Evolutionary conservation across 176 grass and related monocot species (phyloP), one percentile per base, ranked within the genome.

Genomic region (Pontederia paniculata): DNA sequence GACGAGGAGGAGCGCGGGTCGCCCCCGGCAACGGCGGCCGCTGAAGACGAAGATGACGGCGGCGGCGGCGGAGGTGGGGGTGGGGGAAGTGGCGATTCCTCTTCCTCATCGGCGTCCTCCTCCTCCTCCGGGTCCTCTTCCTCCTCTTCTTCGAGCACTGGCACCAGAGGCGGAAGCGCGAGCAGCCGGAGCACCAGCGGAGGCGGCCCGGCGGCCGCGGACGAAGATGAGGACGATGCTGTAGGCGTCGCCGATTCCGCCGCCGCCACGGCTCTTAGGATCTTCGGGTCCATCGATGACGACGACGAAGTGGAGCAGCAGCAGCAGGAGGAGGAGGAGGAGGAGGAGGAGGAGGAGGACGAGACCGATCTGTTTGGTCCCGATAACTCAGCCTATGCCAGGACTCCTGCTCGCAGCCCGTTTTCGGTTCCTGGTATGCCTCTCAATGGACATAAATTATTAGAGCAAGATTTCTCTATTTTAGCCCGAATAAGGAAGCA

Each of bases 321-420:
- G 63, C 55, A 56, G 73, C 45, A 57, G 51, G 67, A 62, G 9
- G 41, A 25, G 48, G 45, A 20, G 65, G 13, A 15, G 14, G 61
- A 22, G 9, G 74, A 68, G 16, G 73, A 57, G 0, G 77, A 70
- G 21, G 70, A 77, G 9, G 69, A 73, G 31, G 86, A 90, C 12
- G 80, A 86, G 25, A 86, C 73, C 50, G 86, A 98, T 85, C 77
- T 98, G 52, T 98, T 98, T 72, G 93, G 86, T 45, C 81, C 80
- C 47, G 93, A 98, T 54, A 98, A 98, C 62, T 86, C 88, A 54
- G 80, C 89, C 25, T 98, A 91, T 68, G 63, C 81, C 57, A 90
- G 64, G 60, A 98, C 86, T 23, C 77, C 73, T 28, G 77, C 86
- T 14, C 74, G 73, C 20, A 91, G 86, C 48, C 21, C 65, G 47